A percentile compares a stretch with the other conserved stretches of the same genome.
phyloP scores from a whole-genome alignment of 129 eudicot genomes.

The carrot (Daucus carota) region DH1_v3.0 NC_030384.2:31706501-31707000 shows the following conservation, averaged over 20 bases:
- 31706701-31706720: neutral
- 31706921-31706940: neutral
- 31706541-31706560: slow-evolving; percentile 29
- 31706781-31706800: neutral
- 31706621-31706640: neutral
- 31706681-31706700: neutral
- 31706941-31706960: neutral
- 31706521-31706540: slow-evolving; percentile 24
- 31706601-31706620: neutral
- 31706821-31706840: neutral
- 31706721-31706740: neutral
- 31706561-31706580: slow-evolving; percentile 30
- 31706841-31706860: neutral
- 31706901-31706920: neutral
- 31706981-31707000: neutral
- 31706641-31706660: neutral
- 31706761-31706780: neutral
- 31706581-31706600: slow-evolving; percentile 28
- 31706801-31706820: neutral
- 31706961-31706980: neutral
- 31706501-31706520: slow-evolving; percentile 23
- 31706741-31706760: neutral
- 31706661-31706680: neutral
- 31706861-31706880: neutral
- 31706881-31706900: neutral